phyloP scores from a whole-genome alignment of 306 rosid genomes.

The Alnus glutinosa region DNA sequence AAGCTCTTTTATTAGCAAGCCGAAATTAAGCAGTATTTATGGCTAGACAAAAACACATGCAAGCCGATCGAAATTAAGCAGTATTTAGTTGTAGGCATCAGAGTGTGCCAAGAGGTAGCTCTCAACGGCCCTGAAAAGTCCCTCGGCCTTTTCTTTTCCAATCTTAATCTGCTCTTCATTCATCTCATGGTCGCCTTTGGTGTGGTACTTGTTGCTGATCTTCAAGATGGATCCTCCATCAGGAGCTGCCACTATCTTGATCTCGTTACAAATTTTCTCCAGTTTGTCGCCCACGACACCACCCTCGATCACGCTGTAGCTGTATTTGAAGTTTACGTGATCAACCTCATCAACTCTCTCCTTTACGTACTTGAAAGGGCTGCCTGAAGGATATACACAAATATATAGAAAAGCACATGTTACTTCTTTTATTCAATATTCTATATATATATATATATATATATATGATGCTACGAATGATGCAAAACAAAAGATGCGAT shows the following conservation, averaged over 20 bases:
- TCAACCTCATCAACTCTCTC: too few species aligned
- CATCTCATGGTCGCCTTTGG: slow-evolving; percentile 27
- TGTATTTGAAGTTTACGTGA: too few species aligned
- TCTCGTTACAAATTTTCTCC: too few species aligned
- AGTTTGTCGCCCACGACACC: too few species aligned
- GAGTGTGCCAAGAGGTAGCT: slow-evolving; percentile 47
- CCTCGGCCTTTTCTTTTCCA: slow-evolving; percentile 36
- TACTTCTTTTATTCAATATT: too few species aligned
- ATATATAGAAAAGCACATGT: background rate
- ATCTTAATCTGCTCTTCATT: slow-evolving; percentile 38
- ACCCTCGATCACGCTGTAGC: too few species aligned
- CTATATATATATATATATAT: too few species aligned
- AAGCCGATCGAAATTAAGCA: too few species aligned
- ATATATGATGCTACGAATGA: background rate
- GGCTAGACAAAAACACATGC: background rate
- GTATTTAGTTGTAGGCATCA: slow-evolving; percentile 22
- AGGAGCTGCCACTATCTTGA: slow-evolving; percentile 31
- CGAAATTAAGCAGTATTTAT: too few species aligned
- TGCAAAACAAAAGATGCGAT: too few species aligned
- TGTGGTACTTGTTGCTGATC: slow-evolving; percentile 28
- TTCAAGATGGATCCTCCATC: slow-evolving; percentile 40
- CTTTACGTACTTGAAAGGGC: background rate
- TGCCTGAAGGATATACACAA: slow-evolving; percentile 14
- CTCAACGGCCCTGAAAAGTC: slow-evolving; percentile 33
- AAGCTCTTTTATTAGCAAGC: background rate